phyloP scores from a whole-genome alignment of 352 stramenopile species.

The Phytophthora fragariae region DNA sequence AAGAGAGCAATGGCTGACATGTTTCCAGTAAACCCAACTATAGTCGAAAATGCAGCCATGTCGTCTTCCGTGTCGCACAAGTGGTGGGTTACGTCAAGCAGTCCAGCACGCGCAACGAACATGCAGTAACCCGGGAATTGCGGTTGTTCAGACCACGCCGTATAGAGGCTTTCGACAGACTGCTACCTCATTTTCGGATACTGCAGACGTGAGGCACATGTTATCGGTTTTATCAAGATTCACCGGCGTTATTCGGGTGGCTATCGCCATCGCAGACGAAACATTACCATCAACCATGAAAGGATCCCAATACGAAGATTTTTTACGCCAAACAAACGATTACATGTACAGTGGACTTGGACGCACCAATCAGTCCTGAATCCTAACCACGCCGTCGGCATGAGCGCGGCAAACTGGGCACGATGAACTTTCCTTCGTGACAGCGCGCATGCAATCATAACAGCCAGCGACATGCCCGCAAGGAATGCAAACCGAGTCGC shows the following conservation, averaged over 20 bases:
- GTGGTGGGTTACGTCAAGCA: conserved; percentile 12
- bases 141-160: not conserved
- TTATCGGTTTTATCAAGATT: no score
- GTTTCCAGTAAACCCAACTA: conserved; percentile 16
- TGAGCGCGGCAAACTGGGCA: conserved; percentile 65
- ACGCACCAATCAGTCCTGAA: conserved; percentile 40
- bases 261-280: not conserved
- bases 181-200: no score
- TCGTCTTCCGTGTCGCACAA: conserved; percentile 20
- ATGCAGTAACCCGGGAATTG: not conserved
- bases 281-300: not conserved
- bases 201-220: no score
- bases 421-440: conserved; percentile 35
- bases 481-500: conserved; percentile 66
- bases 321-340: not conserved
- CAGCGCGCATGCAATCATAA: conserved; percentile 48
- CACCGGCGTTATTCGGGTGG: no score
- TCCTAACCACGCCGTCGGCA: conserved; percentile 52
- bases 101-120: no score
- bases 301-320: not conserved
- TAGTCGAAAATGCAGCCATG: conserved; percentile 24
- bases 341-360: not conserved
- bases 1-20: conserved; percentile 21
- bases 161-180: no score
- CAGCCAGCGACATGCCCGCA: conserved; percentile 71